Percentiles rank a stretch among this genome's conserved stretches.
Conservation (phyloP, 306 rosid species). For the Quercus bicolor region DNA sequence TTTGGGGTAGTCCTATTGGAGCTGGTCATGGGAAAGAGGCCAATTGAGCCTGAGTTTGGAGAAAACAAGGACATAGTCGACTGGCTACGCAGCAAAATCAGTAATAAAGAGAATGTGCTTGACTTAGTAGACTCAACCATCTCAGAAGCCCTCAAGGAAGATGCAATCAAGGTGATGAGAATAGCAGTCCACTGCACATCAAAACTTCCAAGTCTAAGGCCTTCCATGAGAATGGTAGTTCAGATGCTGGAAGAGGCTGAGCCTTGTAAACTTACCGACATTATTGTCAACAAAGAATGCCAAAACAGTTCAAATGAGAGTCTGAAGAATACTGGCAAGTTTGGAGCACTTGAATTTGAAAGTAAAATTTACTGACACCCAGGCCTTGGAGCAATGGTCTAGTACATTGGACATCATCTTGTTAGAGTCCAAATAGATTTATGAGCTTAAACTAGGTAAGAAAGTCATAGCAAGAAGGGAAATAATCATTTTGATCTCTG, state of each 20-base stretch:
- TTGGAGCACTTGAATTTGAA: neutral
- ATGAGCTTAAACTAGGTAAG: neutral
- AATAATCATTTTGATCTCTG: neutral
- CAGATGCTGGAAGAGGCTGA: slow-evolving; percentile 84
- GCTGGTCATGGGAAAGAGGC: slow-evolving; percentile 70
- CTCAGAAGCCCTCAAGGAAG: slow-evolving; percentile 47
- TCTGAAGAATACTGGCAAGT: neutral
- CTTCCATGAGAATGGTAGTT: slow-evolving; percentile 85
- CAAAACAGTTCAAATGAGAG: slow-evolving; percentile 17
- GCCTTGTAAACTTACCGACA: slow-evolving; percentile 40
- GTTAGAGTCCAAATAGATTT: neutral
- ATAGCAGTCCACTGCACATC: slow-evolving; percentile 64
- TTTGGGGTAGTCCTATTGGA: slow-evolving; percentile 91
- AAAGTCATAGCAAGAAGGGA: neutral
- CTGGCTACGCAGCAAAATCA: slow-evolving; percentile 58
- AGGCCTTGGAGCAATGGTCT: neutral
- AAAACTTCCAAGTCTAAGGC: slow-evolving; percentile 59
- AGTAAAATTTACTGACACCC: neutral
- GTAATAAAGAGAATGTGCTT: slow-evolving; percentile 31
- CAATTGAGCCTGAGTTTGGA: slow-evolving; percentile 66
- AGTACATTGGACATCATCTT: neutral
- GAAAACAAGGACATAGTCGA: slow-evolving; percentile 70
- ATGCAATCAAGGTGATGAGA: slow-evolving; percentile 57
- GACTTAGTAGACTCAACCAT: slow-evolving; percentile 59
- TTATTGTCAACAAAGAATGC: slow-evolving; percentile 33